Evolutionary conservation across 1,284 basidiomycete species (phyloP).

Genomic region (Heterobasidion irregulare): DNA sequence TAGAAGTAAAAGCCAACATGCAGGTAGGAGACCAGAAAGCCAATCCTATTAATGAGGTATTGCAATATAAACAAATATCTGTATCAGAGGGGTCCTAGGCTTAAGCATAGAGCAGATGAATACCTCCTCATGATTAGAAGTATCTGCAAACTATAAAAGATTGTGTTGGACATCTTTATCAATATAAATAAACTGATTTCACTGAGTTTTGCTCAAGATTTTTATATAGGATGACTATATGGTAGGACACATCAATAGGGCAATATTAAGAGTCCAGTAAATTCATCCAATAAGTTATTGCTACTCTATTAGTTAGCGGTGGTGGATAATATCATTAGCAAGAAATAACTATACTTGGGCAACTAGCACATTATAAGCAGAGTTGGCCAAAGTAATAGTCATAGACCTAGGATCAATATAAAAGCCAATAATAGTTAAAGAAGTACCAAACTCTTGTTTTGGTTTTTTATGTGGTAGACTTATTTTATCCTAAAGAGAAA

Average conservation of each 20-base stretch:
- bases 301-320: conserved; percentile 18
- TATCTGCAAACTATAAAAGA: too few species aligned
- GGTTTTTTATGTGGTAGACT: conserved; percentile 1
- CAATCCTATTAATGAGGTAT: too few species aligned
- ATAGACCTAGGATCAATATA: not conserved
- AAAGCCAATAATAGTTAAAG: conserved; percentile 1
- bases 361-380: not conserved
- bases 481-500: conserved; percentile 3
- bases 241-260: not conserved
- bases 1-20: too few species aligned
- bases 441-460: not conserved
- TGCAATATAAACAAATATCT: too few species aligned
- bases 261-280: conserved; percentile 29
- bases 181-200: conserved; percentile 8
- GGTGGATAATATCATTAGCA: conserved; percentile 1
- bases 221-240: not conserved
- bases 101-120: too few species aligned
- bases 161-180: too few species aligned
- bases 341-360: not conserved
- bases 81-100: too few species aligned
- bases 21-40: too few species aligned
- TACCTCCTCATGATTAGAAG: too few species aligned
- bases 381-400: not conserved
- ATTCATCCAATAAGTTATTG: conserved; percentile 24
- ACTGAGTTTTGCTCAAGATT: conserved; percentile 17